Conservation (phyloP, 108 stramenopile genomes). For the Cylindrotheca closterium region DNA sequence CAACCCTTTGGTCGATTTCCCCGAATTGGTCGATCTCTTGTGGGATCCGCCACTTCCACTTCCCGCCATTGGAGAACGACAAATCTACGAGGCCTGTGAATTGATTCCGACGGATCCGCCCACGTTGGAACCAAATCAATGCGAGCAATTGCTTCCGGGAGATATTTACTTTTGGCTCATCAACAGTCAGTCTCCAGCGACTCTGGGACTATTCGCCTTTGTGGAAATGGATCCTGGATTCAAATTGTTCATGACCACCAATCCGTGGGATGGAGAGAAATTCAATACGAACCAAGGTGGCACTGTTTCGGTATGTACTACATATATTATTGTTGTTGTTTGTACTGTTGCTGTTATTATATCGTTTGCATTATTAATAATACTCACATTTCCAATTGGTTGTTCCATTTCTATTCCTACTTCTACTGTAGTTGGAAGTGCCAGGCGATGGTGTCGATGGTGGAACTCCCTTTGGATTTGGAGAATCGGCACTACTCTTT, state of each 20-base stretch:
- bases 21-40: slow-evolving; percentile 35
- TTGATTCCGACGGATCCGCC: slow-evolving; percentile 24
- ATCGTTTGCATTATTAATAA: too few species aligned
- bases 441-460: not conserved
- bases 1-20: slow-evolving; percentile 86
- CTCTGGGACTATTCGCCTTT: slow-evolving; percentile 36
- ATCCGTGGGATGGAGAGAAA: slow-evolving; percentile 37
- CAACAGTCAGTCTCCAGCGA: slow-evolving; percentile 23
- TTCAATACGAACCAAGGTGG: slow-evolving; percentile 36
- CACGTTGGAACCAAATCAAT: slow-evolving; percentile 21
- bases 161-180: slow-evolving; percentile 31
- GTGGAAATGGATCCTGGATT: slow-evolving; percentile 29
- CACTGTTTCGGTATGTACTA: slow-evolving; percentile 26
- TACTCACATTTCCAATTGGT: too few species aligned
- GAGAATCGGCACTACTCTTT: not conserved
- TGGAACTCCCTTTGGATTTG: slow-evolving; percentile 12
- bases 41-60: slow-evolving; percentile 20
- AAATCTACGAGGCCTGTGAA: slow-evolving; percentile 27
- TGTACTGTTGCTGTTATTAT: not conserved
- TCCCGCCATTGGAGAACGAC: slow-evolving; percentile 15
- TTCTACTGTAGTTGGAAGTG: not conserved
- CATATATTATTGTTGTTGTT: not conserved
- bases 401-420: not conserved
- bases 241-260: slow-evolving; percentile 43
- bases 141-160: slow-evolving; percentile 24